Conservation (phyloP, 768 basidiomycete species). For the Pleurotus pulmonarius region DNA sequence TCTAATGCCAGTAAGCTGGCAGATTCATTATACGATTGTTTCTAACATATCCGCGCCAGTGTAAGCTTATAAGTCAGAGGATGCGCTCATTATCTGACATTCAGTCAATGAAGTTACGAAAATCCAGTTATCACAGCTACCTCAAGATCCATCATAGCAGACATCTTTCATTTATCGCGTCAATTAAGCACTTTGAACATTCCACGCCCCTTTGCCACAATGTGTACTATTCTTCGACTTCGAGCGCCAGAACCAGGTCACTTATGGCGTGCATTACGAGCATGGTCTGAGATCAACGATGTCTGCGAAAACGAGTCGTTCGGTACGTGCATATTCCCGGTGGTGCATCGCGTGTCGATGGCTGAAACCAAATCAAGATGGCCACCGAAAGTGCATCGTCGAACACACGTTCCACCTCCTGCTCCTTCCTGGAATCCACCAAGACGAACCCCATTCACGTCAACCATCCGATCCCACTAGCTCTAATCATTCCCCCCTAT, state of each 20-base stretch:
- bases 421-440: conserved; percentile 69
- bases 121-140: conserved; percentile 77
- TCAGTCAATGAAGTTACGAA: conserved; percentile 51
- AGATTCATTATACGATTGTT: conserved; percentile 3
- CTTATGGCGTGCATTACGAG: conserved; percentile 57
- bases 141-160: conserved; percentile 66
- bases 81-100: conserved; percentile 12
- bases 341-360: neutral
- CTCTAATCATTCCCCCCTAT: conserved; percentile 25
- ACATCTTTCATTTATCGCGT: conserved; percentile 62
- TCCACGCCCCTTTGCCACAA: conserved; percentile 61
- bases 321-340: conserved; percentile 36
- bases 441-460: conserved; percentile 36
- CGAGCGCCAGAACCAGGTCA: conserved; percentile 29
- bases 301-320: conserved; percentile 78
- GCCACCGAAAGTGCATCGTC: conserved; percentile 68
- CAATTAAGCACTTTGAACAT: conserved; percentile 60
- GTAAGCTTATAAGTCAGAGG: conserved; percentile 26
- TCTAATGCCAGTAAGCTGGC: conserved; percentile 54
- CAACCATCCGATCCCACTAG: conserved; percentile 33
- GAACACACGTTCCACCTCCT: conserved; percentile 79
- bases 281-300: conserved; percentile 76
- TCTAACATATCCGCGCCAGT: conserved; percentile 21
- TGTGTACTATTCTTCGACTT: conserved; percentile 53
- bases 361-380: conserved; percentile 40